A percentile compares a stretch with the other conserved stretches of the same genome.
Conservation (phyloP, 1,284 basidiomycete species). For the Naganishia sp. region DNA sequence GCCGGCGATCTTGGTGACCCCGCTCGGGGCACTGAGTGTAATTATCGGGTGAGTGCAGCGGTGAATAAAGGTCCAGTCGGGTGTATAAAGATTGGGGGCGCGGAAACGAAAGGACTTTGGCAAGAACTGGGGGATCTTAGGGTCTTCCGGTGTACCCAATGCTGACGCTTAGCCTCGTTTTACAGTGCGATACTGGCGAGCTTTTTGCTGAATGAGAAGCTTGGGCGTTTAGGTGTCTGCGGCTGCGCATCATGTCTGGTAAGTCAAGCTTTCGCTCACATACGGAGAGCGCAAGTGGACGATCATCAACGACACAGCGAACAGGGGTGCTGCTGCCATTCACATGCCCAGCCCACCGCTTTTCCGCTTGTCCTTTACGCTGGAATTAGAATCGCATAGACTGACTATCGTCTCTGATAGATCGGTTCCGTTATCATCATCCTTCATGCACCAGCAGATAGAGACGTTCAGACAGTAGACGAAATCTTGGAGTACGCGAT, state of each 20-base stretch:
- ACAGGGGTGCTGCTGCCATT: too few species aligned
- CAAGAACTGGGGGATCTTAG: too few species aligned
- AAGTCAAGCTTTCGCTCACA: constrained; percentile 23
- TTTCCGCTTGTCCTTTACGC: too few species aligned
- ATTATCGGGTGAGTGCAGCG: constrained; percentile 76
- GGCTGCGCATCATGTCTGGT: constrained; percentile 88
- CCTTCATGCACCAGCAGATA: constrained; percentile 94
- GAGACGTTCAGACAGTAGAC: constrained; percentile 88
- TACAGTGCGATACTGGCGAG: constrained; percentile 86
- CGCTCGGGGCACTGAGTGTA: constrained; percentile 93
- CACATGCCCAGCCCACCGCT: too few species aligned
- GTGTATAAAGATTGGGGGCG: not conserved
- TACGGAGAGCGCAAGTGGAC: too few species aligned
- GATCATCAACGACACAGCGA: too few species aligned
- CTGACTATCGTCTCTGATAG: constrained; percentile 19
- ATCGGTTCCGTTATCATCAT: constrained; percentile 93
- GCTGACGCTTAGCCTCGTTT: not conserved
- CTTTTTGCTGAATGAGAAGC: constrained; percentile 86
- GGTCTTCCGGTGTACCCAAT: too few species aligned
- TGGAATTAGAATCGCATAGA: too few species aligned
- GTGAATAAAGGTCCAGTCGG: not conserved
- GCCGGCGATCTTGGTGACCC: constrained; percentile 94
- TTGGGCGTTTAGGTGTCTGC: constrained; percentile 88
- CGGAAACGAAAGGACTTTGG: too few species aligned
- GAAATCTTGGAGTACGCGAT: constrained; percentile 88